Percentiles rank a stretch among this genome's conserved stretches.
These are phyloP conservation scores for Yamadazyma aaseri DNA, from an alignment of 1,139 yeast species.

Conservation along the genomic window DNA sequence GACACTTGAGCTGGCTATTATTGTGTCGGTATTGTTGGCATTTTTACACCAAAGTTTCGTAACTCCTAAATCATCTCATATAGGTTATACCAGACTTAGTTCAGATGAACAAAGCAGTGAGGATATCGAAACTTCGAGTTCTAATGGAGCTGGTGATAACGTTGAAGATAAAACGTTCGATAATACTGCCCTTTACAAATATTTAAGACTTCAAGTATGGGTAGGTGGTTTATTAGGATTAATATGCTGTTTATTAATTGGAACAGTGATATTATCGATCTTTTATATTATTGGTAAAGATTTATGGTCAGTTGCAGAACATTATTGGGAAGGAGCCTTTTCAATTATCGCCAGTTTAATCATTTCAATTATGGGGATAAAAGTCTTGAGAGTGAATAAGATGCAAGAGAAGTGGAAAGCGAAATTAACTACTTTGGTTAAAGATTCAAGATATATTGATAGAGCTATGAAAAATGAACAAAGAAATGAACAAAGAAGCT, in stretches of 20 bases:
- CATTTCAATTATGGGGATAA: constrained; percentile 46
- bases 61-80: constrained; percentile 1
- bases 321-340: constrained; percentile 48
- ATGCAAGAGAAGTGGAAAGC: constrained; percentile 87
- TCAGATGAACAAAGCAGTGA: not conserved
- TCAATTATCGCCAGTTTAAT: constrained; percentile 44
- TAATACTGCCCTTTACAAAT: constrained; percentile 15
- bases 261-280: constrained; percentile 34
- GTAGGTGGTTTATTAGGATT: constrained; percentile 42
- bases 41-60: constrained; percentile 38
- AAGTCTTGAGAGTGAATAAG: constrained; percentile 39
- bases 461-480: constrained; percentile 13
- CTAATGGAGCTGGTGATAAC: not conserved
- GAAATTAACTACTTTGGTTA: constrained; percentile 42
- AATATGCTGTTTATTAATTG: constrained; percentile 35
- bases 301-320: constrained; percentile 45
- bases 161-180: not conserved
- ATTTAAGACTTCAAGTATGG: constrained; percentile 40
- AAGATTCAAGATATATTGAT: constrained; percentile 19
- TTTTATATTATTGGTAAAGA: constrained; percentile 41
- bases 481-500: not conserved
- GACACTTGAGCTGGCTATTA: constrained; percentile 46
- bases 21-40: constrained; percentile 43
- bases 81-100: constrained; percentile 1
- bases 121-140: not conserved